Conservation (phyloP, 2,329 filamentous ascomycete species). For the Fusarium sororula region DNA sequence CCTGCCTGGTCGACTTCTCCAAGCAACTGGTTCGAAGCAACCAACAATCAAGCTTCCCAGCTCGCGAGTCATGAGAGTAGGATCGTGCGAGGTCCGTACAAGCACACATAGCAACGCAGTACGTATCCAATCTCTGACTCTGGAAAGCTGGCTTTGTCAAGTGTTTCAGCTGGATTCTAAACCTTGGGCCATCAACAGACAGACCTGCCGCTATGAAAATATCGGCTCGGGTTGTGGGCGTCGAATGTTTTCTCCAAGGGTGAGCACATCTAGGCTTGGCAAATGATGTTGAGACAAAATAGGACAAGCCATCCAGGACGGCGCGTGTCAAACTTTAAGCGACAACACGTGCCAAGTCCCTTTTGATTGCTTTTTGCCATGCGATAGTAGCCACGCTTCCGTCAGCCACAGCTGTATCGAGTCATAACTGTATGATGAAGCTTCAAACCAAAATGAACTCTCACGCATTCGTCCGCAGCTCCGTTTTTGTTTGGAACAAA, state of each 20-base stretch:
- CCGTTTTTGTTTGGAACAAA: not conserved
- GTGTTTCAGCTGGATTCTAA: slow-evolving; percentile 23
- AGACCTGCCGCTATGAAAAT: slow-evolving; percentile 9
- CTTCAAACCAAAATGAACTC: not conserved
- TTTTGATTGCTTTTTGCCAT: slow-evolving; percentile 33
- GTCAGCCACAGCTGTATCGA: slow-evolving; percentile 34
- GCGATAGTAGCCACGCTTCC: slow-evolving; percentile 25
- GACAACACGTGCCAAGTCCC: slow-evolving; percentile 41
- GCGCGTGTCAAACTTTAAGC: slow-evolving; percentile 41
- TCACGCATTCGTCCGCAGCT: not conserved
- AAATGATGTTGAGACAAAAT: slow-evolving; percentile 29
- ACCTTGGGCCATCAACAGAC: not conserved
- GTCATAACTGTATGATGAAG: slow-evolving; percentile 27
- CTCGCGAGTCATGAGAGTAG: slow-evolving; percentile 23
- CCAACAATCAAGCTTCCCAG: slow-evolving; percentile 29
- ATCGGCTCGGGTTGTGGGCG: not conserved
- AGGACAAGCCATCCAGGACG: slow-evolving; percentile 24
- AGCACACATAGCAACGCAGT: slow-evolving; percentile 1
- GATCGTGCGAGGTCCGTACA: slow-evolving; percentile 18
- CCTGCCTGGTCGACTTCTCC: slow-evolving; percentile 16
- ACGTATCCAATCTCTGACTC: slow-evolving; percentile 1
- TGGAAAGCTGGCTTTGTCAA: not conserved
- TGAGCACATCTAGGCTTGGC: slow-evolving; percentile 14
- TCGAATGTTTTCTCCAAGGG: slow-evolving; percentile 11
- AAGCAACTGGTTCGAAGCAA: slow-evolving; percentile 24